Conservation (phyloP, 1,284 basidiomycete species). For the Ceratobasidium sp. region DNA sequence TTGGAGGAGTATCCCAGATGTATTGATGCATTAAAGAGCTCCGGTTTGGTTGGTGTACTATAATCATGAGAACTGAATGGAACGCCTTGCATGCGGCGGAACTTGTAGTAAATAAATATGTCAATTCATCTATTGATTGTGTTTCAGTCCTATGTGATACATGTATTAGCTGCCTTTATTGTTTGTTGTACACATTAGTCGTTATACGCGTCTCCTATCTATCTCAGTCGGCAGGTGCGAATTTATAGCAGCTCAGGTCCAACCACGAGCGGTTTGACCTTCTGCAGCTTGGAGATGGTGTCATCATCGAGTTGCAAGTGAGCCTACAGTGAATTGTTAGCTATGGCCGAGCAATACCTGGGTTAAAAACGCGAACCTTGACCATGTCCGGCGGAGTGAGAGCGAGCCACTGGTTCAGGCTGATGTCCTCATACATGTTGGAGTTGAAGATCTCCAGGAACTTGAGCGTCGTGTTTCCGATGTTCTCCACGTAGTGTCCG, state of each 20-base stretch:
- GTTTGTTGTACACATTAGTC: no score
- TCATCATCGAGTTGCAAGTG: conserved; percentile 66
- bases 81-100: no score
- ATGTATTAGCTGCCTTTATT: no score
- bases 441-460: conserved; percentile 75
- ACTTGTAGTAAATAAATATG: no score
- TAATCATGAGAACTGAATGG: no score
- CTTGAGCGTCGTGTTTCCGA: conserved; percentile 68
- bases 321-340: conserved; percentile 49
- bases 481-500: conserved; percentile 76
- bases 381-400: conserved; percentile 70
- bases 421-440: conserved; percentile 66
- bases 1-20: conserved; percentile 36
- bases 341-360: not conserved
- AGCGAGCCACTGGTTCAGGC: conserved; percentile 70
- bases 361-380: conserved; percentile 51
- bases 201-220: no score
- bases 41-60: no score
- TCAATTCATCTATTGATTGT: no score
- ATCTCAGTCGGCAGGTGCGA: no score
- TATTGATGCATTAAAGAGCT: conserved; percentile 39
- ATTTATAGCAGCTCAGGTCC: conserved; percentile 50
- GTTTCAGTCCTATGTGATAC: no score
- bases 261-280: conserved; percentile 65
- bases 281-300: conserved; percentile 63